Evolutionary conservation across 1,284 basidiomycete genomes (phyloP), one percentile per base, ranked within the genome.

Genomic region (Tilletia indica): DNA sequence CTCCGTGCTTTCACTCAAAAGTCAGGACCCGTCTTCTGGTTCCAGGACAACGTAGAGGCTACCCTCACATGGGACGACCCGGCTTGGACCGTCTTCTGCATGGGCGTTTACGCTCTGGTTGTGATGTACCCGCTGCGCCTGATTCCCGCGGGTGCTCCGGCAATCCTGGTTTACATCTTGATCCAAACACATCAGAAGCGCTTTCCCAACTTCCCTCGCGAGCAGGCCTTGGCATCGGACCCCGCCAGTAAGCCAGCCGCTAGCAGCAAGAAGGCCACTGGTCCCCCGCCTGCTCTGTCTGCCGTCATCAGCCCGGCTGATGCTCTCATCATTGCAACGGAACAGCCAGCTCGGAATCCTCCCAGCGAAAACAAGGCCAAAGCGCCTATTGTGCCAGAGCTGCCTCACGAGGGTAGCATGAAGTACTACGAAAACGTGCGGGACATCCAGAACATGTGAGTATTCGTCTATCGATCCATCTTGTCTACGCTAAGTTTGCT

Each of bases 381-480:
- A 64, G 76, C 78, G 0, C 78, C 82, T 0, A 72, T 83, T 38
- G 69, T 77, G n/a, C 78, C 82, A 16, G 78, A 80, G 14, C 82
- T 81, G 4, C 81, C 82, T 11, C 73, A 78, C 63, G 82, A 84
- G 67, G 81, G 80, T 11, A 81, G 79, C 16, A 72, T 82, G 68
- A 75, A 80, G 38, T 84, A 82, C 72, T 81, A 78, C 68, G 75
- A 82, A 58, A 82, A 84, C 45, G 73, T 84, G 70, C 73, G 82
- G n/a, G 82, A 84, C 73, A 83, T 84, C 25, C 82, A 84, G 70
- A 84, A 84, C 74, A 83, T 83, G 82, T 76, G 54, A 67, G 73
- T 67, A 19, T 38, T 16, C 38, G 25, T 51, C 36, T 19, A 47
- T 45, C 64, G 5, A 6, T 16, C 21, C 12, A 42, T 39, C 21